Conservation (phyloP, 2,329 filamentous ascomycete genomes). For the Xylariaceae sp. region DNA sequence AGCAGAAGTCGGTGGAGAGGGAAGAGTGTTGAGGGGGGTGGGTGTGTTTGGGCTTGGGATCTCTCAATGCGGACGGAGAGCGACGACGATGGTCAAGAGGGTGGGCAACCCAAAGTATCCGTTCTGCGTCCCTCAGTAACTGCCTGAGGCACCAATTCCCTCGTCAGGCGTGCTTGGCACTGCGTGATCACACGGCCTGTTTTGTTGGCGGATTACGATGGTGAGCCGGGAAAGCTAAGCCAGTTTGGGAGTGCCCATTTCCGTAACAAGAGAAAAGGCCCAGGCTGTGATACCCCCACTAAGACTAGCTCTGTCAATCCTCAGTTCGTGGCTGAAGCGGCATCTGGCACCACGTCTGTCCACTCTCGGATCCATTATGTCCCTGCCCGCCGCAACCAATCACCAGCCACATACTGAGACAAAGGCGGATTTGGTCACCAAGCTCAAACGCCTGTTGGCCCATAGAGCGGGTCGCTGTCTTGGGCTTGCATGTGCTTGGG, state of each 20-base stretch:
- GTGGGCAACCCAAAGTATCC: constrained; percentile 17
- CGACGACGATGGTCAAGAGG: constrained; percentile 2
- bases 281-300: neutral
- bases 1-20: neutral
- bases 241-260: constrained; percentile 2
- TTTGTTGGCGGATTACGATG: too few species aligned
- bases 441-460: constrained; percentile 1
- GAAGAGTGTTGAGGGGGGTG: neutral
- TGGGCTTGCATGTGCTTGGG: too few species aligned
- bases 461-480: neutral
- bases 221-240: constrained; percentile 1
- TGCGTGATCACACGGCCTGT: too few species aligned
- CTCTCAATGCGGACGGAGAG: constrained; percentile 2
- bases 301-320: constrained; percentile 6
- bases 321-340: constrained; percentile 1
- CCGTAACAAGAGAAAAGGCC: neutral
- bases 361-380: constrained; percentile 1
- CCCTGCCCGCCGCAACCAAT: constrained; percentile 15
- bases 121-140: constrained; percentile 4
- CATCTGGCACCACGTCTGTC: constrained; percentile 12
- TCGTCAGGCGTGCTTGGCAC: too few species aligned
- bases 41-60: neutral
- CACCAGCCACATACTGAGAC: constrained; percentile 4
- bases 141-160: constrained; percentile 16
- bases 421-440: neutral